Conservation (phyloP, 306 rosid genomes). For the Sophora flavescens region DNA sequence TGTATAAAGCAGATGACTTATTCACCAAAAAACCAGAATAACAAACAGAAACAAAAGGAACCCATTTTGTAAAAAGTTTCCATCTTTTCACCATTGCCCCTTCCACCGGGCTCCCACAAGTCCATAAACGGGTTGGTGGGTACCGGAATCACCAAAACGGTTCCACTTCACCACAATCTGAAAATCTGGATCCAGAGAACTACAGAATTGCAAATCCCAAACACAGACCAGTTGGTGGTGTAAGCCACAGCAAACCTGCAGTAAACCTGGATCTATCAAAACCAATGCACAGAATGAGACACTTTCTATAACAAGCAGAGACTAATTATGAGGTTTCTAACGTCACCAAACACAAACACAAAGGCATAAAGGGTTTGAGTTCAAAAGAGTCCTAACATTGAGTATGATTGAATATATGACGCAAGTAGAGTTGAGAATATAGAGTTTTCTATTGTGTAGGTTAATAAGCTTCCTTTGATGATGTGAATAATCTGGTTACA, state of each 20-base stretch:
- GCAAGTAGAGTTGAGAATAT: conserved; percentile 14
- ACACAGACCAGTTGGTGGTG: conserved; percentile 14
- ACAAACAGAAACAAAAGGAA: conserved; percentile 47
- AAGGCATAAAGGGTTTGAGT: conserved; percentile 20
- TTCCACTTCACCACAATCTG: conserved; percentile 37
- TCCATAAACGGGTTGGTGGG: conserved; percentile 29
- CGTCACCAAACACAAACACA: conserved; percentile 40
- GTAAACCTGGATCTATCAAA: conserved; percentile 41
- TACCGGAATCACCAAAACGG: conserved; percentile 30
- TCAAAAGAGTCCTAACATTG: neutral
- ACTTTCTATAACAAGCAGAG: conserved; percentile 24
- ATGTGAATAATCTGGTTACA: neutral
- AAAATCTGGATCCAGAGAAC: conserved; percentile 33
- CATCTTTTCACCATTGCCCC: conserved; percentile 56
- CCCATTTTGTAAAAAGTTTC: conserved; percentile 46
- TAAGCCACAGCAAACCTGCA: conserved; percentile 43
- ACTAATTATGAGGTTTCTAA: conserved; percentile 33
- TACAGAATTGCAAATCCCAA: conserved; percentile 43
- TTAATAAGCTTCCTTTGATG: conserved; percentile 34
- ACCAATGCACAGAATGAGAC: conserved; percentile 47
- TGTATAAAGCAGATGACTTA: conserved; percentile 56
- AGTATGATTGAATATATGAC: neutral
- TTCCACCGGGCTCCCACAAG: conserved; percentile 25
- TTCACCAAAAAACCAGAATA: conserved; percentile 45
- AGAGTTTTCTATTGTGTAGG: neutral